phyloP scores from a whole-genome alignment of 2,329 filamentous ascomycete species.

The Calonectria pseudoturangicola region DNA sequence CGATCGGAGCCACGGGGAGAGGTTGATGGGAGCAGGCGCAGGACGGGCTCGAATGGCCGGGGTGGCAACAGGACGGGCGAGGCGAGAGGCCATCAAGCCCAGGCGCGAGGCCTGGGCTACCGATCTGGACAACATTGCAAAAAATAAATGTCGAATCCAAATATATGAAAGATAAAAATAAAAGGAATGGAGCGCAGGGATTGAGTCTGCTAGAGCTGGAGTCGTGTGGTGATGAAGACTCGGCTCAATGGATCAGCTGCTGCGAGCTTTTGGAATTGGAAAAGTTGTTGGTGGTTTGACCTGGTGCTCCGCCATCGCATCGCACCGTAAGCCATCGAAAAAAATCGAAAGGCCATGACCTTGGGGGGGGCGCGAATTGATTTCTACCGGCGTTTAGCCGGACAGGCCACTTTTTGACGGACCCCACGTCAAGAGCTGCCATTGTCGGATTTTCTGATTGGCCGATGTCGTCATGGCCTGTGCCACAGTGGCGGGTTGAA shows the following conservation, averaged over 20 bases:
- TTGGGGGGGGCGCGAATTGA: constrained; percentile 36
- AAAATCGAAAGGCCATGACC: constrained; percentile 52
- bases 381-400: constrained; percentile 49
- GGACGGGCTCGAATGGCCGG: constrained; percentile 53
- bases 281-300: constrained; percentile 43
- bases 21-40: constrained; percentile 41
- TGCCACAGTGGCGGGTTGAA: constrained; percentile 18
- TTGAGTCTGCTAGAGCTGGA: constrained; percentile 22
- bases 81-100: constrained; percentile 56
- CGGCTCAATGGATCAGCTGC: constrained; percentile 47
- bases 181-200: constrained; percentile 23
- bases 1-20: constrained; percentile 56
- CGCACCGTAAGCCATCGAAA: constrained; percentile 50
- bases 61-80: constrained; percentile 53
- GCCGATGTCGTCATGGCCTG: constrained; percentile 33
- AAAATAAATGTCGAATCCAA: constrained; percentile 11
- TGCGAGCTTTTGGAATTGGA: constrained; percentile 25
- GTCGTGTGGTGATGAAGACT: constrained; percentile 32
- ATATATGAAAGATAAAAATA: background rate
- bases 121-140: constrained; percentile 63
- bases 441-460: constrained; percentile 39
- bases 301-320: constrained; percentile 56
- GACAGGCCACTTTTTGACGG: constrained; percentile 18
- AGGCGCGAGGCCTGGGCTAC: constrained; percentile 59
- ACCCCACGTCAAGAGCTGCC: background rate